Evolutionary conservation across 2,329 filamentous ascomycete genomes (phyloP).

Genomic region (Penicillium corylophilum): DNA sequence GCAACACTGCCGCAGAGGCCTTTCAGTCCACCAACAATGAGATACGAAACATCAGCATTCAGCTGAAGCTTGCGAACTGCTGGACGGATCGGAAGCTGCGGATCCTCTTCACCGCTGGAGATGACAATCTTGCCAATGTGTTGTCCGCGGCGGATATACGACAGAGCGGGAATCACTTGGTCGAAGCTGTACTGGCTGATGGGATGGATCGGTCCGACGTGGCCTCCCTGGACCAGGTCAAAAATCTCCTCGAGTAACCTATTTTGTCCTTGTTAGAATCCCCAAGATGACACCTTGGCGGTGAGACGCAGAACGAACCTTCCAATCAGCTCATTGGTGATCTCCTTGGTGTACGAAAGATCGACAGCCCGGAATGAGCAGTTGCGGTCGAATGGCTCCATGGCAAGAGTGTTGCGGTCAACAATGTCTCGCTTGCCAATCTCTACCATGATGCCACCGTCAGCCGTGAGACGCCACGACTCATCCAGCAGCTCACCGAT

Average conservation of each 20-base stretch:
- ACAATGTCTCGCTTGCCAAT: slow-evolving; percentile 20
- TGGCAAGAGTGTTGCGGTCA: slow-evolving; percentile 10
- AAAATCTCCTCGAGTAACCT: too few species aligned
- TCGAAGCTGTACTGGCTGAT: background rate
- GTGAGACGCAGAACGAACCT: background rate
- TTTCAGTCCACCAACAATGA: slow-evolving; percentile 17
- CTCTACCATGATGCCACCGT: slow-evolving; percentile 23
- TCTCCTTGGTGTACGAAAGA: slow-evolving; percentile 1
- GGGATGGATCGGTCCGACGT: background rate
- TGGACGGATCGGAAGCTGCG: slow-evolving; percentile 26
- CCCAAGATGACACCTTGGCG: too few species aligned
- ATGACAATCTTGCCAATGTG: slow-evolving; percentile 45
- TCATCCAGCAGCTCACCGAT: slow-evolving; percentile 28
- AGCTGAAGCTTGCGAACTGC: background rate
- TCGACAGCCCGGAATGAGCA: slow-evolving; percentile 15
- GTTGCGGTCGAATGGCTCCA: slow-evolving; percentile 19
- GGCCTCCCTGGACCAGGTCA: background rate
- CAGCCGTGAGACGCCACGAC: slow-evolving; percentile 28
- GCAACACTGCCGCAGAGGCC: slow-evolving; percentile 17
- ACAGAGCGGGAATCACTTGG: slow-evolving; percentile 15
- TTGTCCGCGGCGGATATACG: slow-evolving; percentile 34
- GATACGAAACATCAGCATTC: slow-evolving; percentile 6
- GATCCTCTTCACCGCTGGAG: slow-evolving; percentile 13
- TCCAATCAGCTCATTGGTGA: background rate
- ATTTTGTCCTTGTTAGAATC: too few species aligned